A percentile compares a stretch with the other conserved stretches of the same genome.
phyloP scores from a whole-genome alignment of 495 filamentous ascomycete species.

The Parathielavia hyrcaniae region DNA sequence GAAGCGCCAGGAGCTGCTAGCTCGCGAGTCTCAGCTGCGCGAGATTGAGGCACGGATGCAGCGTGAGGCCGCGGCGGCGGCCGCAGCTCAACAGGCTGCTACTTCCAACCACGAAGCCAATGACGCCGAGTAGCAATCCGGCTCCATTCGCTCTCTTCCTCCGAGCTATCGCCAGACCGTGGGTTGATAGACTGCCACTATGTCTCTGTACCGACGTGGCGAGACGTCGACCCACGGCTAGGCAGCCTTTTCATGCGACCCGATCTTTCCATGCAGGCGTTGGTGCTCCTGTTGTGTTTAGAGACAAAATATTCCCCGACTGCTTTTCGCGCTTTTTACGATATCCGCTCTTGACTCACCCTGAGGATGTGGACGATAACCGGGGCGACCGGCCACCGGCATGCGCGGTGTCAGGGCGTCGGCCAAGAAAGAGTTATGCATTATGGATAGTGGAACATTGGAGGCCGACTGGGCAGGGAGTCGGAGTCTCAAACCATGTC shows the following conservation, averaged over 20 bases:
- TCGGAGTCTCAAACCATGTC: background rate
- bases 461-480: background rate
- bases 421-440: background rate
- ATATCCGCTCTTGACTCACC: conserved; percentile 25
- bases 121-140: conserved; percentile 42
- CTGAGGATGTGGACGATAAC: conserved; percentile 27
- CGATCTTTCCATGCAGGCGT: conserved; percentile 34
- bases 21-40: conserved; percentile 94
- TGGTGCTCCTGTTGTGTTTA: conserved; percentile 35
- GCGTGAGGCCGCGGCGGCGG: conserved; percentile 43
- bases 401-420: conserved; percentile 5
- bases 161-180: background rate
- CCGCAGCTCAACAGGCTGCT: conserved; percentile 28
- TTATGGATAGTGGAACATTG: background rate
- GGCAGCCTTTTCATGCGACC: conserved; percentile 24
- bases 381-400: conserved; percentile 9
- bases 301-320: conserved; percentile 38
- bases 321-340: conserved; percentile 29
- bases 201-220: conserved; percentile 23
- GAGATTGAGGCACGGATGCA: conserved; percentile 72
- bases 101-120: conserved; percentile 41
- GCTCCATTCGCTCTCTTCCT: background rate
- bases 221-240: conserved; percentile 13
- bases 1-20: conserved; percentile 96
- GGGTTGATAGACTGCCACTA: conserved; percentile 13